Base-by-base conservation (phyloP, 2,329 filamentous ascomycete genomes). In the Ascochyta clinopodiicola region DNA sequence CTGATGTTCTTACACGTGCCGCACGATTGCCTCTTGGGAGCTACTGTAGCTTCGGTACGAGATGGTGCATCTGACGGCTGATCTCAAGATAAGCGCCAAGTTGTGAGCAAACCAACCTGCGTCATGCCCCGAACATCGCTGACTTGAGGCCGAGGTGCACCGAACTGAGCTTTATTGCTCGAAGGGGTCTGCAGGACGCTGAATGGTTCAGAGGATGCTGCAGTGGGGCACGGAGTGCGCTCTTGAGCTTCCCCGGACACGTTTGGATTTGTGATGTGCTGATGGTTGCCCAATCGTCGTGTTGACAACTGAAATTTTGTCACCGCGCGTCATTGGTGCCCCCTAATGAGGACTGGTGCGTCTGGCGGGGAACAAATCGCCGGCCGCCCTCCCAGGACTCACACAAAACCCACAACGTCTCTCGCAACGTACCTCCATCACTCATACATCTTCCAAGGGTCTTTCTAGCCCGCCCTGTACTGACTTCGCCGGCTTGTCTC, bases 401-500 rank as follows among this genome's bases (percentile, higher is more conserved):
- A 60, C 51, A 50, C 59, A 61, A 57, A 62, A 58, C 44, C 57
- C 56, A 55, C 47, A 32, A 37, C 44, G 47, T 42, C 44, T 39
- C 44, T 45, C 40, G 27, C 48, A 42, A 34, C 42, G 29, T 50
- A 36, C 27, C 37, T 54, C 35, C 54, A 49, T 47, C 53, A 49
- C 32, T 53, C 49, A 45, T 27, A 54, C 63, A 57, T 43, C 53
- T 45, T 48, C 57, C 54, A 56, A 69, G 62, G 68, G 63, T 63
- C 55, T 51, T 34, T 58, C 42, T 55, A 62, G 47, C 63, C 67
- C 64, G 63, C 62, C 62, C 56, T 63, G 57, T 62, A 61, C 61
- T 69, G 67, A 67, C 56, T 49, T 66, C 61, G 35, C 47, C 68
- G 60, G 59, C 58, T 51, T 58, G 43, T 56, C 62, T 60, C 60